These are phyloP conservation scores for Amaranthus hypochondriacus DNA, from an alignment of 148 eudicot species.

Conservation along the genomic window DNA sequence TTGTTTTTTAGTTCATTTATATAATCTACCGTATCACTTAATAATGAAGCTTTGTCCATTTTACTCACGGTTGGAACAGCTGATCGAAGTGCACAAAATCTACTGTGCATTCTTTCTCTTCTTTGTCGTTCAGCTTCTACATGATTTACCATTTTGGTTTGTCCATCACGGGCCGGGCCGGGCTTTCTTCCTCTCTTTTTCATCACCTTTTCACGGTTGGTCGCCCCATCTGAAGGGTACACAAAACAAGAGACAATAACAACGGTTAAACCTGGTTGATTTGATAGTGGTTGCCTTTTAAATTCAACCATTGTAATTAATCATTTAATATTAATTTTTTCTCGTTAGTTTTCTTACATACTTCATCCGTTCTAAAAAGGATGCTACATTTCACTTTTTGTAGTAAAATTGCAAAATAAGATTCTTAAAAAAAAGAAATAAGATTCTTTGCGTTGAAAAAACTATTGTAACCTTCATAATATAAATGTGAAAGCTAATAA, in stretches of 20 bases:
- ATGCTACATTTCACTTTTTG: no score
- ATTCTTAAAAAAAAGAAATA: no score
- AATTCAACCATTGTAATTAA: no score
- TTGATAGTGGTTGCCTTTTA: not conserved
- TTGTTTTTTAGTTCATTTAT: conserved; percentile 55
- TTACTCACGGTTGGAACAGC: conserved; percentile 81
- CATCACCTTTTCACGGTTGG: not conserved
- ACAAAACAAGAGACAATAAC: not conserved
- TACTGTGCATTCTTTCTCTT: conserved; percentile 80
- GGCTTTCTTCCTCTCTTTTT: conserved; percentile 34
- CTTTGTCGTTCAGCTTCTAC: conserved; percentile 92
- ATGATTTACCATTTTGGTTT: conserved; percentile 28
- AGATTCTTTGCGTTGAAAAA: no score
- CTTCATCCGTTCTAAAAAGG: no score
- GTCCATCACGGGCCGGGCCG: conserved; percentile 17
- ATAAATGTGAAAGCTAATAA: no score
- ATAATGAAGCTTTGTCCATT: conserved; percentile 90
- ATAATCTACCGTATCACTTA: conserved; percentile 72
- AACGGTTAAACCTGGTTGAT: not conserved
- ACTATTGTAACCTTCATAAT: no score
- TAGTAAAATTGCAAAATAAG: no score
- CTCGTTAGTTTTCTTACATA: no score
- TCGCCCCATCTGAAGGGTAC: conserved; percentile 8
- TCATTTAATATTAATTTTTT: no score
- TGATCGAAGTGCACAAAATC: conserved; percentile 79